These are phyloP conservation scores for Lasiodiplodia sp. DNA, from an alignment of 2,329 filamentous ascomycete species.

Conservation along the genomic window DNA sequence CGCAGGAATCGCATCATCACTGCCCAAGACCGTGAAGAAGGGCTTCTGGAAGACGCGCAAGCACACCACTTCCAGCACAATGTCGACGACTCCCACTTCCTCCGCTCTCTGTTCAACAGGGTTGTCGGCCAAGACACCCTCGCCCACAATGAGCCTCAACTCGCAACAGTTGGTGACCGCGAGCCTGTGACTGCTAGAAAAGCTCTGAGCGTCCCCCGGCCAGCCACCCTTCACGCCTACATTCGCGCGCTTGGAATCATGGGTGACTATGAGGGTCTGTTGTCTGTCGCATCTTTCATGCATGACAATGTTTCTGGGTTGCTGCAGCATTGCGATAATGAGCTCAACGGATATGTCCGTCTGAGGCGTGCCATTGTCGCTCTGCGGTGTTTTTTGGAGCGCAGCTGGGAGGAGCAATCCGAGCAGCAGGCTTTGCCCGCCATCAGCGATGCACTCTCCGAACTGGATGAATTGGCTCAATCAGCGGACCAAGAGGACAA, in stretches of 20 bases:
- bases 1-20: background rate
- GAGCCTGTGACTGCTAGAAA: conserved; percentile 33
- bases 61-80: background rate
- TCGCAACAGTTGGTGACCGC: conserved; percentile 33
- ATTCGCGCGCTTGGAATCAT: conserved; percentile 68
- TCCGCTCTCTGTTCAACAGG: conserved; percentile 27
- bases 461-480: background rate
- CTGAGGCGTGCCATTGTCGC: conserved; percentile 50
- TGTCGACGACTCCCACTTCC: conserved; percentile 11
- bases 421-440: background rate
- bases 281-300: conserved; percentile 49
- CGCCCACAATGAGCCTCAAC: conserved; percentile 52
- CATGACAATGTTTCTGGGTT: background rate
- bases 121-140: conserved; percentile 8
- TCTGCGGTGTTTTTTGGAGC: conserved; percentile 51
- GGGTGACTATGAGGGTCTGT: conserved; percentile 66
- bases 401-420: conserved; percentile 36
- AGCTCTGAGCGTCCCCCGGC: conserved; percentile 55
- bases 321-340: conserved; percentile 1
- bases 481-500: background rate
- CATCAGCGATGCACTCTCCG: background rate
- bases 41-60: background rate
- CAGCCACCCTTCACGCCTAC: conserved; percentile 64
- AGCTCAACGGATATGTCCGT: conserved; percentile 54
- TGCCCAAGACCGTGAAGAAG: background rate